A percentile compares a stretch with the other conserved stretches of the same genome.
phyloP scores from a whole-genome alignment of 176 grass and related monocot genomes.

The Otatea glauca region DNA sequence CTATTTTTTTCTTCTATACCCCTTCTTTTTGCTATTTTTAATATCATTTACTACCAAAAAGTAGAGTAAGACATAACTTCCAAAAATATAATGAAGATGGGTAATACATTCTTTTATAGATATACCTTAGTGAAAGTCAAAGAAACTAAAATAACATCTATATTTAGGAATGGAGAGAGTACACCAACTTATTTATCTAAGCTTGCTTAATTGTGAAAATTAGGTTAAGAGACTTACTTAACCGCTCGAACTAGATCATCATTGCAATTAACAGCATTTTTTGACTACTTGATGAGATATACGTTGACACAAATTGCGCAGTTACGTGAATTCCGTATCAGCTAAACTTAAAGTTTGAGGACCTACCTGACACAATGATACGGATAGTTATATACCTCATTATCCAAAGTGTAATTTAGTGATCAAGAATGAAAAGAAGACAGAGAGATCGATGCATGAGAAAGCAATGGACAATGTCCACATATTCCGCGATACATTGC shows the following conservation, averaged over 20 bases:
- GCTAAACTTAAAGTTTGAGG: not conserved
- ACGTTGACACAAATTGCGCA: not conserved
- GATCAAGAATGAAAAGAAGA: not conserved
- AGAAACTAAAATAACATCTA: no score
- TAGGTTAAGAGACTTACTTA: not conserved
- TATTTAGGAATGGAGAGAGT: no score
- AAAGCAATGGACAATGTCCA: slow-evolving; percentile 42
- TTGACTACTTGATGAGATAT: not conserved
- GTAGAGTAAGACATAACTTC: no score
- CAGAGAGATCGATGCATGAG: not conserved
- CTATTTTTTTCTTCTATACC: no score
- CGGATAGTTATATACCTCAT: not conserved
- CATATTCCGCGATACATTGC: slow-evolving; percentile 28
- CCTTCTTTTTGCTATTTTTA: no score
- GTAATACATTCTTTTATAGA: no score
- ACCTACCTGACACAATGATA: not conserved
- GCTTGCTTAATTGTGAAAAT: not conserved
- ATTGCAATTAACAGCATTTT: not conserved
- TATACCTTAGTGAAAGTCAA: no score
- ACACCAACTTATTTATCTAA: not conserved
- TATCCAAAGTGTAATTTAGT: not conserved
- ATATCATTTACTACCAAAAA: no score
- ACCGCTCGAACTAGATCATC: not conserved
- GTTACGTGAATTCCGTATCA: not conserved
- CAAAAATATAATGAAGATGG: no score